Evolutionary conservation across 1,139 yeast genomes (phyloP).

Genomic region (Yamadazyma dushanensis): DNA sequence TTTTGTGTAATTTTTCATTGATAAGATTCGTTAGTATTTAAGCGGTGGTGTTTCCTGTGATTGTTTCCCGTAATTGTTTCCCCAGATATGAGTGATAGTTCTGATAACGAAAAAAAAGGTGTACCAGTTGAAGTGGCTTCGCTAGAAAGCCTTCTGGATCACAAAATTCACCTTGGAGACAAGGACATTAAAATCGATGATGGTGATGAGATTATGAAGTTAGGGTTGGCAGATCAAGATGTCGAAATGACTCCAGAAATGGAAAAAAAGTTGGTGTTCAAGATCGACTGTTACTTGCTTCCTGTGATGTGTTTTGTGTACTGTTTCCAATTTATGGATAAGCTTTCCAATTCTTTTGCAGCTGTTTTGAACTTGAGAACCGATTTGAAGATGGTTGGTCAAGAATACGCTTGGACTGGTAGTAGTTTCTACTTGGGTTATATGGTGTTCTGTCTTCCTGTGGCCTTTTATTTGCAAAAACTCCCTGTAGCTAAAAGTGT

Average conservation of each 20-base stretch:
- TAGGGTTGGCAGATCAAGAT: slow-evolving; percentile 21
- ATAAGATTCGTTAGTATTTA: no score
- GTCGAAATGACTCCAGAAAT: slow-evolving; percentile 19
- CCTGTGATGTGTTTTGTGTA: slow-evolving; percentile 58
- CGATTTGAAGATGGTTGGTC: slow-evolving; percentile 50
- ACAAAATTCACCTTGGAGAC: slow-evolving; percentile 12
- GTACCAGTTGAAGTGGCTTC: slow-evolving; percentile 6
- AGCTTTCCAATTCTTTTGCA: slow-evolving; percentile 57
- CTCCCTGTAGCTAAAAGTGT: slow-evolving; percentile 32
- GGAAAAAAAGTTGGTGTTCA: slow-evolving; percentile 22
- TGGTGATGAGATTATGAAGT: slow-evolving; percentile 36
- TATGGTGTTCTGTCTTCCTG: slow-evolving; percentile 49
- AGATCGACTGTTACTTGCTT: slow-evolving; percentile 45
- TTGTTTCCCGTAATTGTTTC: no score
- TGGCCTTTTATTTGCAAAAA: slow-evolving; percentile 39
- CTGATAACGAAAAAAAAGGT: slow-evolving; percentile 1
- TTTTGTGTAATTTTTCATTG: no score
- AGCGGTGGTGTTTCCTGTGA: no score
- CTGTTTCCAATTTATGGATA: slow-evolving; percentile 67
- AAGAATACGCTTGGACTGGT: slow-evolving; percentile 57
- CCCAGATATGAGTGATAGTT: neutral
- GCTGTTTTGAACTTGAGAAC: slow-evolving; percentile 57
- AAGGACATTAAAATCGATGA: slow-evolving; percentile 17
- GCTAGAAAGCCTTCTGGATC: slow-evolving; percentile 6
- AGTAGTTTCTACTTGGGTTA: slow-evolving; percentile 58